Base-by-base conservation (phyloP, 2,329 filamentous ascomycete genomes). In the Ceratocystis diversiconidia region DNA sequence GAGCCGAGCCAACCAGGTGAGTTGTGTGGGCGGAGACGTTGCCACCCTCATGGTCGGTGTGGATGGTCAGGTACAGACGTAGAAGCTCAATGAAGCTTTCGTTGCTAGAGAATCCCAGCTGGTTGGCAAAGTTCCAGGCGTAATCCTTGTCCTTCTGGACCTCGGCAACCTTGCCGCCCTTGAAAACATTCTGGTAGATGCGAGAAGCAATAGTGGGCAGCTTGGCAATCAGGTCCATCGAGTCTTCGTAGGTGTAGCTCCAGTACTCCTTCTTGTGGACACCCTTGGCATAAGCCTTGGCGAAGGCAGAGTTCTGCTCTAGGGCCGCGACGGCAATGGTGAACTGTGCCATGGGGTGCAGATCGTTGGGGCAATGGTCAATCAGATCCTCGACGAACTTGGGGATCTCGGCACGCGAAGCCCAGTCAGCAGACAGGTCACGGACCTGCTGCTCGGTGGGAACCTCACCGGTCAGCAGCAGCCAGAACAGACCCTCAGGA, bases 181-280 rank as follows among this genome's bases (percentile, higher is more conserved):
- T 96, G 90, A 95, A 99, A 77, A 97, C 88, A 79, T 99, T 99
- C 83, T 95, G 94, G 87, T 99, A 99, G 85, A 99, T 99, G 81
- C 91, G 90, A 70, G 94, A 83, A 70, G 94, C 94, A 74, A 99
- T 96, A 77, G 90, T 96, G 76, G 94, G 94, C 73, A 99, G 89
- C 87, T 97, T 97, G 75, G 94, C 94, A 77, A 99, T 99, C 77
- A 99, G 83, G 80, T 99, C 92, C 92, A 99, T 97, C 69, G 92
- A 94, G 81, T 99, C 94, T 85, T 99, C 94, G 74, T 95, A 99
- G 73, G 92, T 96, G 85, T 97, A 92, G 79, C 87, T 86, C 94
- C 94, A 99, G 89, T 99, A 99, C 73, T 97, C 91, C 79, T 92
- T 90, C 89, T 99, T 99, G 86, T 92, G 94, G 75, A 99, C 90